These are phyloP conservation scores for Aspergillus tubingensis DNA, from an alignment of 2,329 filamentous ascomycete genomes.

Conservation along the genomic window DNA sequence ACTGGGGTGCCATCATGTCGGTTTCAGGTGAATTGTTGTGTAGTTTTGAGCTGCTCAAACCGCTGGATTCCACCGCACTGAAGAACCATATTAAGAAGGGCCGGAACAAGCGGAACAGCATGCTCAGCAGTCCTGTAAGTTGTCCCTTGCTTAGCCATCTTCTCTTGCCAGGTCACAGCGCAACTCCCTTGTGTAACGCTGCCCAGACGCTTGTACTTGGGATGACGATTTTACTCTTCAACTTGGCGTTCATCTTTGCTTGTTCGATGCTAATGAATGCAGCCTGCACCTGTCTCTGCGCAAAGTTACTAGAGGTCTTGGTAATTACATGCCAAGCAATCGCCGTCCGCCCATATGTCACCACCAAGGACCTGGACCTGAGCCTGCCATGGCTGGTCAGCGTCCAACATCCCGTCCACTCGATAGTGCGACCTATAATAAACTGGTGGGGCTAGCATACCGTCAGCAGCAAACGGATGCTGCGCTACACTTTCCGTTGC, in stretches of 20 bases:
- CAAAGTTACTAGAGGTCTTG: constrained; percentile 44
- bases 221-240: constrained; percentile 6
- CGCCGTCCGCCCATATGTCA: constrained; percentile 23
- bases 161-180: constrained; percentile 25
- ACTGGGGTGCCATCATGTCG: constrained; percentile 99
- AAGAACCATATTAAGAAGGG: constrained; percentile 99
- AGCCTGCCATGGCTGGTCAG: constrained; percentile 9
- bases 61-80: constrained; percentile 88
- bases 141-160: constrained; percentile 20
- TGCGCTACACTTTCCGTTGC: constrained; percentile 7
- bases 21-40: constrained; percentile 91
- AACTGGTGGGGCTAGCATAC: constrained; percentile 12
- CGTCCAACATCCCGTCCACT: constrained; percentile 13
- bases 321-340: constrained; percentile 24
- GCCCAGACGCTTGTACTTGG: constrained; percentile 24
- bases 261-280: constrained; percentile 23
- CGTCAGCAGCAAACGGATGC: constrained; percentile 14
- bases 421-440: constrained; percentile 11
- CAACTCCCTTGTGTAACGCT: constrained; percentile 23
- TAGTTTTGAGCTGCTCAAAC: constrained; percentile 95
- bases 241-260: background rate
- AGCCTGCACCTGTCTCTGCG: constrained; percentile 50
- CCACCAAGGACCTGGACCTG: constrained; percentile 22
- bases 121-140: constrained; percentile 94
- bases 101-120: constrained; percentile 87